Evolutionary conservation across 345 rosid species (phyloP).

Genomic region (Sapria himalayana): DNA sequence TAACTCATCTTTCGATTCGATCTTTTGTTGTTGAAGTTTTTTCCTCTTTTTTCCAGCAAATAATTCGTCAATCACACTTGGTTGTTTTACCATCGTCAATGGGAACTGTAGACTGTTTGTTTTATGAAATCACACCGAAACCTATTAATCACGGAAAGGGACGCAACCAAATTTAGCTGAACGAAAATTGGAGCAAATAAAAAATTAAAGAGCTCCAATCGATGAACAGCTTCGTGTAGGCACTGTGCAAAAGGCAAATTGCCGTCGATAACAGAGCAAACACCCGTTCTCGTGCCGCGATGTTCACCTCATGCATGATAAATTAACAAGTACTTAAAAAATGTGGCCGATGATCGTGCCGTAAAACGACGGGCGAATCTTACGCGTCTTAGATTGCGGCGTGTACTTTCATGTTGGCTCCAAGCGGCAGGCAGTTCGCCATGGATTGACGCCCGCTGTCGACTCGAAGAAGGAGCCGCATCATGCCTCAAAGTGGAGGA

Average conservation of each 20-base stretch:
- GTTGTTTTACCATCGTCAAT: too few relatives aligned
- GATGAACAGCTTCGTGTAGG: constrained; percentile 2
- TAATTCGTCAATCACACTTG: too few relatives aligned
- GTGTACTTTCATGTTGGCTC: constrained; percentile 12
- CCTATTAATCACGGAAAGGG: too few relatives aligned
- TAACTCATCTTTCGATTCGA: too few relatives aligned
- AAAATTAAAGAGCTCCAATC: too few relatives aligned
- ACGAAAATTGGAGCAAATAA: too few relatives aligned
- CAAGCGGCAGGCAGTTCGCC: constrained; percentile 24
- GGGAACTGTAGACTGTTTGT: too few relatives aligned
- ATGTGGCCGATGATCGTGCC: constrained; percentile 3
- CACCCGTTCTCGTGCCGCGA: constrained; percentile 14
- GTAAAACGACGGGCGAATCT: constrained; percentile 2
- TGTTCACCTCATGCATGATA: not conserved
- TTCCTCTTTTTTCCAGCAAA: too few relatives aligned
- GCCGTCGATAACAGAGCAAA: not conserved
- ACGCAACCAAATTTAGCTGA: too few relatives aligned
- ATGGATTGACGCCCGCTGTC: constrained; percentile 17
- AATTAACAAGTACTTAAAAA: not conserved
- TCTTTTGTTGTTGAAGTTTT: too few relatives aligned
- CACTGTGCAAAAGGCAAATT: constrained; percentile 11
- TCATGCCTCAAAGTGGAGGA: too few relatives aligned
- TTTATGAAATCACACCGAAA: too few relatives aligned
- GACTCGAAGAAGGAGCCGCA: constrained; percentile 21
- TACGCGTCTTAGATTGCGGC: constrained; percentile 8